Evolutionary conservation across 495 filamentous ascomycete genomes (phyloP), one percentile per base, ranked within the genome.

Genomic region (Sabuloglossum arenarium): DNA sequence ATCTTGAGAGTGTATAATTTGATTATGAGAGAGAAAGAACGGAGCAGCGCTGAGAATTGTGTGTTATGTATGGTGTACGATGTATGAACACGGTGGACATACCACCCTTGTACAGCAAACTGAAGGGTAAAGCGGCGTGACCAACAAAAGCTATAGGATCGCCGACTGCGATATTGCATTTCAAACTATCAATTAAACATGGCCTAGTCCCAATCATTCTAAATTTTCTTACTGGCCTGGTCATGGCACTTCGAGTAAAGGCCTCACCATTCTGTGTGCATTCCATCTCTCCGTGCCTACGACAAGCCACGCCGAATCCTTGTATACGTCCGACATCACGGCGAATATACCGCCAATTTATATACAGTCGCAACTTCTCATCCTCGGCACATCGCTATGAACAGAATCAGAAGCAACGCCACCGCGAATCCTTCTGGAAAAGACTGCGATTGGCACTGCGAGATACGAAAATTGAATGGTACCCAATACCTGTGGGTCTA

Each of bases 401-500:
- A 45, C 71, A 70, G 52, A 6, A 24, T 21, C 55, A 30, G 34
- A 12, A 51, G 25, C 39, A 56, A 10, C 55, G 27, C 3, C 56
- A 21, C 25, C 75, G 73, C 56, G 74, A 78, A 34, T 77, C 81
- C 6, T 89, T 86, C 67, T 65, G 76, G 24, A 77, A 76, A 55
- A 70, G 79, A 43, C 70, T 80, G 59, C 78, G 76, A 51, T 73
- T 76, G 42, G 83, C 81, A 9, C 72, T 85, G 59, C 69, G 74
- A 56, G 72, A 82, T 58, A 93, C 85, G 29, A 91, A 82, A 61
- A 76, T 94, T 53, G 78, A 85, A 75, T 98, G 91, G 91, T 84
- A 89, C 69, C 86, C 86, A n/a, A 97, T 98, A 64, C 93, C 91
- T 23, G 78, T 94, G 34, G 86, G 82, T 9, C 73, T 97, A 5